Evolutionary conservation across 1,284 basidiomycete species (phyloP), one percentile per base, ranked within the genome.

Genomic region (Mycena citricolor): DNA sequence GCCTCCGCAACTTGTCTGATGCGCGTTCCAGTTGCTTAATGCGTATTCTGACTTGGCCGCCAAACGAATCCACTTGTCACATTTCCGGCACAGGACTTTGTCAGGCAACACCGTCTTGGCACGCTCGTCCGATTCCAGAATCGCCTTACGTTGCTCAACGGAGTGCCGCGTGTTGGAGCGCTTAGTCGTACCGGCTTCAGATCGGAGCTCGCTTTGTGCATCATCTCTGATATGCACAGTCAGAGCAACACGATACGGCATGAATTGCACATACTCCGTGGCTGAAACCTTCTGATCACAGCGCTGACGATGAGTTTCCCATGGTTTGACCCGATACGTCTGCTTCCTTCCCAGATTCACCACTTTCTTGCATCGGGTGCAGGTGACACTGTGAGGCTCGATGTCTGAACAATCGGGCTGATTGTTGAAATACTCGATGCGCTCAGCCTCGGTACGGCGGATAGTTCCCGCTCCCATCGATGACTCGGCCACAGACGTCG

Each of bases 61-160:
- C 20, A 85, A 63, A 39, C 65, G 69, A 46, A 86, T 69, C 79
- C 81, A 83, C 47, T 70, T 76, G 39, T 75, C 61, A 57, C 84
- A 87, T 32, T 65, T 69, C 49, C 70, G 70, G 59, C 83, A 87
- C 34, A 74, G 62, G 7, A 76, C 76, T 46, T 72, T 67, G 34
- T 76, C 64, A 2, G 73, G 65, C 52, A 76, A 67, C 7, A 80
- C 64, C 36, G 68, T 70, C 41, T 71, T 70, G 2, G 67, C 67
- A 31, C 68, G 68, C 11, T 73, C 66, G 58, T 86, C 83, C 2
- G 66, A 60, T 40, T 77, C 71, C 4, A 87, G 63, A 20, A 67
- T 50, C 8, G 68, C 72, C 47, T 73, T 73, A 42, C 81, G 68
- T 51, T 81, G 71, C 31, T 61, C 60, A 49, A 72, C 71, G 11